Evolutionary conservation across 1,284 basidiomycete genomes (phyloP), one percentile per base, ranked within the genome.

Genomic region (Ustilago sp.): DNA sequence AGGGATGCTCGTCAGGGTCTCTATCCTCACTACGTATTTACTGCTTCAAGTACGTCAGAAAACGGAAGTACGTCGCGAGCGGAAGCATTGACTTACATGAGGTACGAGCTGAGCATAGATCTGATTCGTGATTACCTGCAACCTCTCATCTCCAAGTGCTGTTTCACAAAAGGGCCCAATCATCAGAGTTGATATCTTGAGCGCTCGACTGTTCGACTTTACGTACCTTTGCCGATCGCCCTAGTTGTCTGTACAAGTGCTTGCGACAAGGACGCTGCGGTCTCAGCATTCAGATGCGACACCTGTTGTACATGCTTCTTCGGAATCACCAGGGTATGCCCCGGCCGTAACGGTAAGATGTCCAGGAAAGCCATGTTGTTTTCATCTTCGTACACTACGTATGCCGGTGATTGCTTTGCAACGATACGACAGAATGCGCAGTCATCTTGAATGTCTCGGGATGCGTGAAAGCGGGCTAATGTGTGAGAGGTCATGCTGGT

Each of bases 81-180:
- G 28, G 34, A 19, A 31, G 13, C 15, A 28, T 50, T 50, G 32
- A 87, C 90, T 66, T 72, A 92, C 91, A 87, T 93, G 92, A n/a
- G 90, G 90, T 3, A 93, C 91, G 7, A 91, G 91, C 81, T 93
- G 92, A 0, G 91, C 92, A 80, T 93, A 93, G 83, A 93, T 91
- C 84, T 93, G 92, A 64, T 84, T 81, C 1, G 80, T 77, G 52
- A 77, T 74, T 28, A 80, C 75, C n/a, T 81, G 80, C 50, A 81
- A 19, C n/a, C 80, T 50, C 31, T 81, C 80, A 34, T 81, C 80
- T n/a, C 61, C 71, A 9, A 81, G 60, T 1, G 75, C 80, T 78
- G 39, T 15, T 28, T 28, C 36, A 43, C 36, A 39, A 59, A 39
- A 34, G 17, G 8, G 43, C 32, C n/a, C 19, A 7, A 9, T 28